These are phyloP conservation scores for Neckera pumila DNA, from an alignment of 225 moss, liverwort and hornwort species.

Conservation along the genomic window DNA sequence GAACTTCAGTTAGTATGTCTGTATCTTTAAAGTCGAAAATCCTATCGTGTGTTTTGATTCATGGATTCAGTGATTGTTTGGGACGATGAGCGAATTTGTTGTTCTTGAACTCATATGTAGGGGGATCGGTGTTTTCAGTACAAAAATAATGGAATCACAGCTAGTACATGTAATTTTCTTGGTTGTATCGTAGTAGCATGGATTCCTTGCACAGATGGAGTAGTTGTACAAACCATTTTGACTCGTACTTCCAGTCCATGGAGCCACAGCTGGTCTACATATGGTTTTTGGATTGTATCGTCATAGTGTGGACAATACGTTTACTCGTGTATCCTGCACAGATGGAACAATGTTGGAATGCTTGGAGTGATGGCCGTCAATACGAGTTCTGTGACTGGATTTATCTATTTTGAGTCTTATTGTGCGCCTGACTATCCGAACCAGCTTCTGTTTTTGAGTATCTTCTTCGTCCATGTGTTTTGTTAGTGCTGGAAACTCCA, in stretches of 20 bases:
- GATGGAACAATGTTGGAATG: background rate
- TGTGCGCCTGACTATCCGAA: background rate
- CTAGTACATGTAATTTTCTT: background rate
- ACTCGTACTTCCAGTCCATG: background rate
- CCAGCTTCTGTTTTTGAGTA: background rate
- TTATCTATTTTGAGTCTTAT: background rate
- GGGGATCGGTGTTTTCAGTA: background rate
- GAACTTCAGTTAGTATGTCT: background rate
- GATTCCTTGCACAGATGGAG: background rate
- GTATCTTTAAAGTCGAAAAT: background rate
- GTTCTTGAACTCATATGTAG: background rate
- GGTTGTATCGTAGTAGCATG: background rate
- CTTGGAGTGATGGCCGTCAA: background rate
- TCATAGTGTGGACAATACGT: background rate
- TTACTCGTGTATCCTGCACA: background rate
- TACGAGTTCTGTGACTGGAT: background rate
- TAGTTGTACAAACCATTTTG: background rate
- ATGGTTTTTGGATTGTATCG: background rate
- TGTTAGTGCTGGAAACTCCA: background rate
- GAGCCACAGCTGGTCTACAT: background rate
- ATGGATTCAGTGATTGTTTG: background rate
- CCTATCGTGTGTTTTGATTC: background rate
- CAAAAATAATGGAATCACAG: background rate
- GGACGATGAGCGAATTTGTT: background rate
- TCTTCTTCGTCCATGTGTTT: background rate